Conservation (phyloP, 495 filamentous ascomycete genomes). For the Cenococcum geophilum region DNA sequence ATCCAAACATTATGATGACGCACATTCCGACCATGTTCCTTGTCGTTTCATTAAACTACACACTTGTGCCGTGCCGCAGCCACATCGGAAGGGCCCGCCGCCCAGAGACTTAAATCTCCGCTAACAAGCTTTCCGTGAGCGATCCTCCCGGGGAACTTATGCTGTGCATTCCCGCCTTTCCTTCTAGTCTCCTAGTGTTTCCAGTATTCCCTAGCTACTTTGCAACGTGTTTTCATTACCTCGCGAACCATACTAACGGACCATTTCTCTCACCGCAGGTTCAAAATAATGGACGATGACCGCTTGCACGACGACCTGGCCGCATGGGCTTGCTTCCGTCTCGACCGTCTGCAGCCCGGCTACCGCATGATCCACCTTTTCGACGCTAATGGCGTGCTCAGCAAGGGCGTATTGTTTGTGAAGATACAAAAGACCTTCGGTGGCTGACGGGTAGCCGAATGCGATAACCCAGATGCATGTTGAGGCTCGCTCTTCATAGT, state of each 20-base stretch:
- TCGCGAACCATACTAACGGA: neutral
- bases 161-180: conserved; percentile 9
- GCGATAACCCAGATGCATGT: neutral
- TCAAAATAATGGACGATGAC: conserved; percentile 81
- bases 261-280: conserved; percentile 43
- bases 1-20: conserved; percentile 3
- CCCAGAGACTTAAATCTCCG: neutral
- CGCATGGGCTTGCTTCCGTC: conserved; percentile 80
- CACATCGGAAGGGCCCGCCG: neutral
- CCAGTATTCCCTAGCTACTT: neutral
- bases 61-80: neutral
- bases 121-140: conserved; percentile 1
- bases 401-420: conserved; percentile 62
- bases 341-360: conserved; percentile 70
- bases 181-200: neutral
- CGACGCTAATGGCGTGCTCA: conserved; percentile 55
- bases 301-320: conserved; percentile 64
- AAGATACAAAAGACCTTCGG: conserved; percentile 52
- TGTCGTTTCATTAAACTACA: neutral
- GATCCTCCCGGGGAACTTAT: neutral
- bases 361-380: conserved; percentile 70
- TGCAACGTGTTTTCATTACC: neutral
- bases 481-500: neutral
- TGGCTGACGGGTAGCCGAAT: conserved; percentile 1
- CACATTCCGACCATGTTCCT: neutral